Conservation (phyloP, 768 basidiomycete genomes). For the Kwoniella europaea region DNA sequence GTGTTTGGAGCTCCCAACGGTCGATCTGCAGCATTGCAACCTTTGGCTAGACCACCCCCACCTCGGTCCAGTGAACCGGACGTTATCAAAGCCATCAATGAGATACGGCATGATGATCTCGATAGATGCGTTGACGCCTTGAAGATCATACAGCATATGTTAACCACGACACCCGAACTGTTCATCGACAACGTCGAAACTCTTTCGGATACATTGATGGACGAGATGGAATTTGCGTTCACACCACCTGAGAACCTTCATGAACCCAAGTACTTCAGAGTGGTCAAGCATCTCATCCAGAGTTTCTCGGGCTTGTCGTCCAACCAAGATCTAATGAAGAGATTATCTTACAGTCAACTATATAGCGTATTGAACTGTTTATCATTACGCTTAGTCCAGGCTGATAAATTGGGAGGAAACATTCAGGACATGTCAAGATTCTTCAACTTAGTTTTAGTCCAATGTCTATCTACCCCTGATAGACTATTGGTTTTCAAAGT, state of each 20-base stretch:
- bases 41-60: conserved; percentile 18
- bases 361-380: conserved; percentile 88
- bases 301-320: conserved; percentile 95
- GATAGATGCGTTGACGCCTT: conserved; percentile 86
- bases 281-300: conserved; percentile 97
- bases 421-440: conserved; percentile 93
- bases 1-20: conserved; percentile 19
- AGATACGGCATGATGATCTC: conserved; percentile 85
- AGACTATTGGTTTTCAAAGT: conserved; percentile 77
- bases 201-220: conserved; percentile 84
- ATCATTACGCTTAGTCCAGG: conserved; percentile 86
- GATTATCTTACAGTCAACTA: conserved; percentile 80
- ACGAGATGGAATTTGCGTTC: conserved; percentile 91
- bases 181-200: conserved; percentile 75
- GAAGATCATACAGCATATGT: conserved; percentile 87
- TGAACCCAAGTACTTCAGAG: conserved; percentile 79
- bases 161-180: conserved; percentile 77
- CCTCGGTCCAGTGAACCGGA: conserved; percentile 56
- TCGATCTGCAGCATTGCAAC: conserved; percentile 37
- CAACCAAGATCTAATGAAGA: conserved; percentile 82
- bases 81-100: conserved; percentile 81
- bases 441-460: conserved; percentile 97
- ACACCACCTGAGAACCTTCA: conserved; percentile 76
- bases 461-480: conserved; percentile 86
- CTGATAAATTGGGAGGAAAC: conserved; percentile 81